Evolutionary conservation across 2,329 filamentous ascomycete species (phyloP), one percentile per base, ranked within the genome.

Genomic region (Curvularia hawaiiensis): DNA sequence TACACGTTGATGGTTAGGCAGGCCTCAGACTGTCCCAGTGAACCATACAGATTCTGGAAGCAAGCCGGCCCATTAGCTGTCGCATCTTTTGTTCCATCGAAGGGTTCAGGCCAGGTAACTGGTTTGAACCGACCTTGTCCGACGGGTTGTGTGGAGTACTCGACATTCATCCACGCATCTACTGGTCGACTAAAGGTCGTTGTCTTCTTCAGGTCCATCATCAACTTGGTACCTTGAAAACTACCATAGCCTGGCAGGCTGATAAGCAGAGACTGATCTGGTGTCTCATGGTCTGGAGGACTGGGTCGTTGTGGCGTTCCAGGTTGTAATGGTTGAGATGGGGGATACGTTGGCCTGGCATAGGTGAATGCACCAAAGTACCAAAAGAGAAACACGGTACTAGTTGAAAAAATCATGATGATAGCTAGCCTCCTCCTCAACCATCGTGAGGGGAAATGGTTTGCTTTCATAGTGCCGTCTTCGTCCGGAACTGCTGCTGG

Each of bases 121-220:
- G 78, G 72, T 12, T 65, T 68, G 54, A 83, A 82, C 8, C 81
- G 78, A 14, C 67, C 59, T 3, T 77, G 67, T 5, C 77, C 79
- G 1, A 76, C 62, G 30, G 73, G 73, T 53, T 74, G 74, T 0
- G 79, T 79, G 0, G 80, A 75, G 48, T 81, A 83, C 62, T 81
- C 78, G 31, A 83, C 76, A 2, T 79, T 79, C 6, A 83, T 68
- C 80, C 80, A 83, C 0, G 80, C 80, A 59, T 83, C 78, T 1
- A 82, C 76, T 0, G 74, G 57, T 2, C 60, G 60, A 9, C 73
- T 67, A 3, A 80, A 68, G 0, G 60, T 58, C 24, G 66, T 60
- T 20, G 73, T 76, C 40, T 63, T 59, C 44, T 66, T 73, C 18
- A 77, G 44, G 11, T 75, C 78, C 40, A 66, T 66, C 18, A 77